Evolutionary conservation across 306 rosid species (phyloP).

Genomic region (Ammopiptanthus mongolicus): DNA sequence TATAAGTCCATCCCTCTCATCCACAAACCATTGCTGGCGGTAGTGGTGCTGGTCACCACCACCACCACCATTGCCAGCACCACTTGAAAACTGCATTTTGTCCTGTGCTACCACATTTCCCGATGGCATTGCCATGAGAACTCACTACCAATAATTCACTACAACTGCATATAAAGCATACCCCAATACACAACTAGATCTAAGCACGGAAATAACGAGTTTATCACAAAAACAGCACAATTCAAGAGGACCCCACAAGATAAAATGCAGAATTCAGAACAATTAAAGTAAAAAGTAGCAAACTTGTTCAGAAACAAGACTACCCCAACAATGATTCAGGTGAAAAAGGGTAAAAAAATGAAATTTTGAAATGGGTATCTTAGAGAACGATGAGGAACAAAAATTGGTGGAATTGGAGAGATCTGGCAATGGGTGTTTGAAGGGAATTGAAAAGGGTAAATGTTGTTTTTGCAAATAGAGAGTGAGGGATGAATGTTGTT

Average conservation of each 20-base stretch:
- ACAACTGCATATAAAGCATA: constrained; percentile 47
- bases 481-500: constrained; percentile 18
- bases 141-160: constrained; percentile 32
- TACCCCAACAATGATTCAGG: constrained; percentile 19
- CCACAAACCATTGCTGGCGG: constrained; percentile 78
- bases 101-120: constrained; percentile 71
- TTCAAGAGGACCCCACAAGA: constrained; percentile 35
- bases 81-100: constrained; percentile 72
- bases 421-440: constrained; percentile 38
- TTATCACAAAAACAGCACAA: constrained; percentile 11
- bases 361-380: not conserved
- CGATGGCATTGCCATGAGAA: constrained; percentile 94
- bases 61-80: constrained; percentile 23
- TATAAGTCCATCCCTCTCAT: constrained; percentile 93
- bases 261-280: constrained; percentile 26
- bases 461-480: not conserved
- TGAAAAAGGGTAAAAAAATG: not conserved
- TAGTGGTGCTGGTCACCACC: constrained; percentile 52
- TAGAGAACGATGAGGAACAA: not conserved
- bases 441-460: not conserved
- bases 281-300: constrained; percentile 21
- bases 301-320: constrained; percentile 22
- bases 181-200: constrained; percentile 37
- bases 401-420: constrained; percentile 23
- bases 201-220: constrained; percentile 21